phyloP scores from a whole-genome alignment of 2,329 filamentous ascomycete species.

The Beauveria asiatica region DNA sequence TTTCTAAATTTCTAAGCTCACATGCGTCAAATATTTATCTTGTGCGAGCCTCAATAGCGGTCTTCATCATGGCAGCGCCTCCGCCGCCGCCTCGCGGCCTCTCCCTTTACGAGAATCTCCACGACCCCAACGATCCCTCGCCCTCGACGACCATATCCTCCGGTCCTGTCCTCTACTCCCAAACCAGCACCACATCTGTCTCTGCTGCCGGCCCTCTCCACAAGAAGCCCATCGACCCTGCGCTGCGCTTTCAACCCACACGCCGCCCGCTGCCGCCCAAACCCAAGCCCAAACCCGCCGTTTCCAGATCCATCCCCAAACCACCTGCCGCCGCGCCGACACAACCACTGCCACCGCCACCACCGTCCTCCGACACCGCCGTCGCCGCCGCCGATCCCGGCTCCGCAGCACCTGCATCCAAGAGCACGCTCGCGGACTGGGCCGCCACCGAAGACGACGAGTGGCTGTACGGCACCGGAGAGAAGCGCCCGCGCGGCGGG shows the following conservation, averaged over 20 bases:
- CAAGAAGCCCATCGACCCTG: conserved; percentile 53
- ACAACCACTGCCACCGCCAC: conserved; percentile 20
- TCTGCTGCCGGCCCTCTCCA: conserved; percentile 36
- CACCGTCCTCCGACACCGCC: conserved; percentile 28
- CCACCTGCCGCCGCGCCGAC: conserved; percentile 18
- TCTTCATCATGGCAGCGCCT: conserved; percentile 19
- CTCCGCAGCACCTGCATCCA: conserved; percentile 34
- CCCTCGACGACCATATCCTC: conserved; percentile 61
- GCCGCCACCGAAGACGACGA: conserved; percentile 70
- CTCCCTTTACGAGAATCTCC: conserved; percentile 78
- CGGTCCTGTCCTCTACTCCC: conserved; percentile 59
- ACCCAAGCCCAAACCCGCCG: conserved; percentile 48
- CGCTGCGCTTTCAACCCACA: conserved; percentile 80
- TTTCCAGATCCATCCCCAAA: conserved; percentile 37
- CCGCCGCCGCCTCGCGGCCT: conserved; percentile 41
- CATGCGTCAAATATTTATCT: not conserved
- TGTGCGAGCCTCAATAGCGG: not conserved
- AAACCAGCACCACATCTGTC: conserved; percentile 37
- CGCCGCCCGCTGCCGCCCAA: conserved; percentile 55
- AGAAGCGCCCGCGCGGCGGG: conserved; percentile 67
- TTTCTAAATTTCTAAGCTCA: not conserved
- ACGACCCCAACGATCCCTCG: conserved; percentile 48
- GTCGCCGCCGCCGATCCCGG: conserved; percentile 29
- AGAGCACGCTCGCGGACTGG: conserved; percentile 75
- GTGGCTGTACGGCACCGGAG: conserved; percentile 54